Evolutionary conservation across 2,329 filamentous ascomycete genomes (phyloP).

Genomic region (Ophiognomonia clavigignenti-juglandacearum): DNA sequence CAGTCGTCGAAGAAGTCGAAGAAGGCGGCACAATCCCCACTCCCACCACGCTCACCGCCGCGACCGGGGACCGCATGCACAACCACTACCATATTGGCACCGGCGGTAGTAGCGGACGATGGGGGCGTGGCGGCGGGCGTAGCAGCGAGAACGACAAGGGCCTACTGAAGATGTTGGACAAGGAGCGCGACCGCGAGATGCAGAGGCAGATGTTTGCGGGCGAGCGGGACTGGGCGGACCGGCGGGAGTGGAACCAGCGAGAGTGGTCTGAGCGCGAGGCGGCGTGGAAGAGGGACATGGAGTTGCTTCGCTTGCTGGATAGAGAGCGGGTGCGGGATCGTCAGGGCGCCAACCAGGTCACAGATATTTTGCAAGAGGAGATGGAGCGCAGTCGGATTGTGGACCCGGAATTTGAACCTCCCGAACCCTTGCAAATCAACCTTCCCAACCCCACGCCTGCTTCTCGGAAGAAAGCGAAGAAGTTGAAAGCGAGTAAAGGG

Average conservation of each 20-base stretch:
- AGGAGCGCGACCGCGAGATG: neutral
- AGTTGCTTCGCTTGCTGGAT: neutral
- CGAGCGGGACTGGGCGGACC: too few relatives aligned
- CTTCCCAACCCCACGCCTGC: too few relatives aligned
- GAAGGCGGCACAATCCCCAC: constrained; percentile 4
- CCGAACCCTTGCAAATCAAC: too few relatives aligned
- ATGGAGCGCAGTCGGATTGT: neutral
- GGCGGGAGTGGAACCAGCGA: neutral
- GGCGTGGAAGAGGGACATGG: neutral
- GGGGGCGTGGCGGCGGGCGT: neutral
- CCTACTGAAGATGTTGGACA: neutral
- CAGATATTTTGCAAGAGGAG: constrained; percentile 1
- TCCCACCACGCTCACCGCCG: neutral
- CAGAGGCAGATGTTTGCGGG: neutral
- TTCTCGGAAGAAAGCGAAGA: neutral
- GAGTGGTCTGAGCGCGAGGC: too few relatives aligned
- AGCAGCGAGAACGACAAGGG: neutral
- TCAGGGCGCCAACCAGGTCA: neutral
- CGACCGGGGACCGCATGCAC: neutral
- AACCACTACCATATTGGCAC: constrained; percentile 1
- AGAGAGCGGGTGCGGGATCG: constrained; percentile 2
- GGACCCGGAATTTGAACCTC: neutral
- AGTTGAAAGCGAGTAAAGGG: neutral
- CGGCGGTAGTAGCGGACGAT: neutral
- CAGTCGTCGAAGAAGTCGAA: constrained; percentile 3